These are phyloP conservation scores for Suhomyces kunorum DNA, from an alignment of 1,139 yeast species.

Conservation along the genomic window DNA sequence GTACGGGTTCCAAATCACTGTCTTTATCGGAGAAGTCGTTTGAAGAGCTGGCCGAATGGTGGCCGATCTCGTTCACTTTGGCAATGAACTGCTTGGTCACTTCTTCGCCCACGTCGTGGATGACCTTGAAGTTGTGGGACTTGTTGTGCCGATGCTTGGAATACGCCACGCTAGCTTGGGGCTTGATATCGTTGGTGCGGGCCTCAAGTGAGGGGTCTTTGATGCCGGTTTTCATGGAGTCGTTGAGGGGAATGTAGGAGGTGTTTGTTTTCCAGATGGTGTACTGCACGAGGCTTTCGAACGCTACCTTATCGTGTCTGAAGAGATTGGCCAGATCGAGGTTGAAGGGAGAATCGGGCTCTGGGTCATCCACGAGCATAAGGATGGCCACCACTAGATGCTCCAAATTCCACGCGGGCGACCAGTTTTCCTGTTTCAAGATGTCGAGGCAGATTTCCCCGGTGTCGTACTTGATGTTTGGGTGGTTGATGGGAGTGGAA, in stretches of 20 bases:
- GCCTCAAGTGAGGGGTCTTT: constrained; percentile 7
- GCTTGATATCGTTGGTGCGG: constrained; percentile 1
- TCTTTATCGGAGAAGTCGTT: constrained; percentile 17
- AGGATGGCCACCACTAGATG: constrained; percentile 72
- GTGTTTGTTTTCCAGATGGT: constrained; percentile 50
- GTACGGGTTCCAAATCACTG: constrained; percentile 22
- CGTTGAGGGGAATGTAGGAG: constrained; percentile 11
- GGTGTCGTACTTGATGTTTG: constrained; percentile 60
- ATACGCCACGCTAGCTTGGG: constrained; percentile 2
- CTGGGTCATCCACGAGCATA: constrained; percentile 71
- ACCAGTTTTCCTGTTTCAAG: constrained; percentile 65
- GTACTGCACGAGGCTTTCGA: constrained; percentile 63
- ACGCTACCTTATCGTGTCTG: constrained; percentile 55
- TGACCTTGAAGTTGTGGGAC: constrained; percentile 20
- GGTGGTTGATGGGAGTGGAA: constrained; percentile 70
- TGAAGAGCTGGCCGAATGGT: constrained; percentile 16
- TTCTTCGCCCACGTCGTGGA: constrained; percentile 28
- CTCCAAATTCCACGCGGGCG: constrained; percentile 85
- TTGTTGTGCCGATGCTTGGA: constrained; percentile 6
- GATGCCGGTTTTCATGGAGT: constrained; percentile 10
- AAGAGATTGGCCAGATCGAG: constrained; percentile 81
- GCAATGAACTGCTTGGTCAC: constrained; percentile 27
- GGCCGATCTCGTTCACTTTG: constrained; percentile 26
- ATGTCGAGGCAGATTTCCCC: constrained; percentile 83
- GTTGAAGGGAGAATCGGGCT: constrained; percentile 83